Base-by-base conservation (phyloP, 2,329 filamentous ascomycete species). In the Fusarium anguioides region DNA sequence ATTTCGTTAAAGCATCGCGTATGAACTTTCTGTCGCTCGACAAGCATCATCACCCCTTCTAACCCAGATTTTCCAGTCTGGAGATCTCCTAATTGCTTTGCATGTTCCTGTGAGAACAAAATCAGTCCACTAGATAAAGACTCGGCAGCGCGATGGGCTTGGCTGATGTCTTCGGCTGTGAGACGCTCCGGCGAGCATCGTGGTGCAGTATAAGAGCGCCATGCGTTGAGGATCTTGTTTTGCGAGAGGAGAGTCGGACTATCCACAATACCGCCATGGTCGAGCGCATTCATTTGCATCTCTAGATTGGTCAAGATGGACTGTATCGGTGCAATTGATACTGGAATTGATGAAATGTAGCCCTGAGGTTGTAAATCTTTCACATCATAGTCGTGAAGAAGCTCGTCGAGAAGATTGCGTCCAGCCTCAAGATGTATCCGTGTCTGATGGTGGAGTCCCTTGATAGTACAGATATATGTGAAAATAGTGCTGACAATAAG, bases 401-500 rank as follows among this genome's bases (percentile, higher is more conserved):
- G 27, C 7, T 64, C 58, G 1, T 11, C 24, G 4, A 64, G 58
- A 5, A 64, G 45, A 8, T 44, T 63, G 12, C 50, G 33, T 12
- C 45, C 60, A n/a, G 60, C 58, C 17, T 46, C 23, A 0, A 63
- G 45, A 35, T 64, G 60, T 26, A 64, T 15, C 4, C 36, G 4
- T 4, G 58, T 56, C 14, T 64, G 51, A 8, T 52, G 24, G 8
- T 57, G 40, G 18, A 57, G 45, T 2, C 58, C 58, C 17, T 64
- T 56, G 8, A 64, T 39, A 5, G 31, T 45, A 20, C 60, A 64
- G 14, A 63, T 17, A 31, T 56, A 51, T 1, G 45, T 51, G 7
- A 57, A 64, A 2, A 64, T 58, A 20, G 51, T 44, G n/a, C 60
- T 63, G 0, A 58, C 35, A 9, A 63, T 10, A 23, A 64, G 50